phyloP scores from a whole-genome alignment of 768 basidiomycete genomes.

The Boletus bicolor region DNA sequence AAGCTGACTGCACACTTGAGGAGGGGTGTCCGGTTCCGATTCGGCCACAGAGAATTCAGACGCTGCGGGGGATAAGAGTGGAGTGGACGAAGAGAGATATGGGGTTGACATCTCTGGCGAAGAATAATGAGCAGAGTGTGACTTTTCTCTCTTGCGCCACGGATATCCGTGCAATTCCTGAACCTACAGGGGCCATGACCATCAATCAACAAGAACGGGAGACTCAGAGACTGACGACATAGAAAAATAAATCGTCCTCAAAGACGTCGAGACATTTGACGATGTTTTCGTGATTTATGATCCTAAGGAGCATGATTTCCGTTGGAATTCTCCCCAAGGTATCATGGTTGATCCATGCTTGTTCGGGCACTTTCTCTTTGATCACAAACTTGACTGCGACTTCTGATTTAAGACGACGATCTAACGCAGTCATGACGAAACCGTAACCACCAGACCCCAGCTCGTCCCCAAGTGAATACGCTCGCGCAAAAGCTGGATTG shows the following conservation, averaged over 20 bases:
- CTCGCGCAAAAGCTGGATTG: conserved; percentile 53
- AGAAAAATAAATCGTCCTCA: conserved; percentile 82
- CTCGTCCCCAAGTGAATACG: conserved; percentile 67
- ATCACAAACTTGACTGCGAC: conserved; percentile 96
- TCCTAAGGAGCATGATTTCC: conserved; percentile 75
- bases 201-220: conserved; percentile 2
- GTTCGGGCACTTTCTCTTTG: conserved; percentile 62
- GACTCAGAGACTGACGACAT: conserved; percentile 57
- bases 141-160: conserved; percentile 57
- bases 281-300: conserved; percentile 75
- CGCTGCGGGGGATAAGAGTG: conserved; percentile 55
- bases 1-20: conserved; percentile 27
- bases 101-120: conserved; percentile 27
- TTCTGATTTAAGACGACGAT: conserved; percentile 56
- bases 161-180: conserved; percentile 93
- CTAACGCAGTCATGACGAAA: conserved; percentile 85
- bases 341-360: conserved; percentile 56
- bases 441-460: conserved; percentile 93
- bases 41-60: conserved; percentile 46
- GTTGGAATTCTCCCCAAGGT: conserved; percentile 65
- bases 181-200: conserved; percentile 45
- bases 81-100: conserved; percentile 38
- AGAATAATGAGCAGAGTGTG: conserved; percentile 22
- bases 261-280: conserved; percentile 82
- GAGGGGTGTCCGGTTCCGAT: conserved; percentile 46